A percentile compares a stretch with the other conserved stretches of the same genome.
phyloP scores from a whole-genome alignment of 768 basidiomycete species.

The Amanita exitialis region DNA sequence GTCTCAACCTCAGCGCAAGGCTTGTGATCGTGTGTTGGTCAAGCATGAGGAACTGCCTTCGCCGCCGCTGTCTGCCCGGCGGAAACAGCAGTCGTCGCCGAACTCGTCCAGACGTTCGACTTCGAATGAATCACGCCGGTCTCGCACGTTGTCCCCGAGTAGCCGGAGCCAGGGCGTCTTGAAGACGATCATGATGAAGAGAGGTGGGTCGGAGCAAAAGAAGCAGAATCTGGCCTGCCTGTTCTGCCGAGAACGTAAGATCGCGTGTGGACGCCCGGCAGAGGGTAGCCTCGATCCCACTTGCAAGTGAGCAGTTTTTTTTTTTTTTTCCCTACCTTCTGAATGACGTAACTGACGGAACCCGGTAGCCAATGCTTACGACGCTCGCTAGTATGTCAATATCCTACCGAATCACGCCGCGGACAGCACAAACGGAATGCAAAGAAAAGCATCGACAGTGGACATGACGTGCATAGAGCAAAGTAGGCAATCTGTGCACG shows the following conservation, averaged over 20 bases:
- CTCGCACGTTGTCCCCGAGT: constrained; percentile 1
- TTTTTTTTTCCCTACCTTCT: not conserved
- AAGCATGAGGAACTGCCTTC: not conserved
- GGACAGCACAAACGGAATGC: constrained; percentile 7
- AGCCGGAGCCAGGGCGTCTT: constrained; percentile 2
- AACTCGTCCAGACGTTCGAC: not conserved
- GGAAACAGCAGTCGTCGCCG: not conserved
- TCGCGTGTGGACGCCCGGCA: constrained; percentile 26
- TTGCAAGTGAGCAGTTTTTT: constrained; percentile 34
- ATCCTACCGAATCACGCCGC: constrained; percentile 30
- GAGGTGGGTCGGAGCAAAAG: constrained; percentile 12
- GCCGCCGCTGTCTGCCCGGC: not conserved
- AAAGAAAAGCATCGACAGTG: constrained; percentile 1
- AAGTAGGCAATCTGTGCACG: not conserved
- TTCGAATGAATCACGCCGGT: constrained; percentile 2
- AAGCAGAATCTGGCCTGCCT: constrained; percentile 25
- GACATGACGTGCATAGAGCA: not conserved
- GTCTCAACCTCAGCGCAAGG: not conserved
- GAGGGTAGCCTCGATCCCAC: constrained; percentile 30
- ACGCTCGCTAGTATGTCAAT: constrained; percentile 38
- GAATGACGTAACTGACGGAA: not conserved
- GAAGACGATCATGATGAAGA: constrained; percentile 9
- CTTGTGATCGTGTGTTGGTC: too few species aligned
- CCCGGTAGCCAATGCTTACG: constrained; percentile 37
- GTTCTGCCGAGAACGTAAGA: constrained; percentile 33